Evolutionary conservation across 75 land plant species (phyloP).

Genomic region (Selaginella tamariscina): DNA sequence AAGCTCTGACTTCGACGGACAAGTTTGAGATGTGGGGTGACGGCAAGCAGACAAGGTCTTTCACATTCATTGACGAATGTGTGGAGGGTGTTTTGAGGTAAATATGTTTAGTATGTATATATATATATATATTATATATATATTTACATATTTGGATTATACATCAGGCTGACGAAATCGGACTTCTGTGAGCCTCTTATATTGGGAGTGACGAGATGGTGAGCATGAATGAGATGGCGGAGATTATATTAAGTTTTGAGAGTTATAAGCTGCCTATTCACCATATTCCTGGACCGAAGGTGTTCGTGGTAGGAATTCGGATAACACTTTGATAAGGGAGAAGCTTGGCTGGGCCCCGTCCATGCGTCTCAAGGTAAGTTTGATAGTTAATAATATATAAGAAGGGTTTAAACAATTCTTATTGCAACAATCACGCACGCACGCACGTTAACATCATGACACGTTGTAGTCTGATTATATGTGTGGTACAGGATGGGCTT

Average conservation of each 20-base stretch:
- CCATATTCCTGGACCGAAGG: constrained; percentile 12
- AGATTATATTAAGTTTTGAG: constrained; percentile 2
- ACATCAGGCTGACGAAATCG: constrained; percentile 75
- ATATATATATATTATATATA: not conserved
- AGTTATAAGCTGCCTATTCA: constrained; percentile 1
- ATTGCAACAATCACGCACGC: not conserved
- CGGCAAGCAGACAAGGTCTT: constrained; percentile 86
- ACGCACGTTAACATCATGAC: not conserved
- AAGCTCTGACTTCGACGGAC: constrained; percentile 66
- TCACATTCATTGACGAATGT: constrained; percentile 98
- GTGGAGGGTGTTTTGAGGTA: constrained; percentile 69
- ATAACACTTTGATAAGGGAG: constrained; percentile 5
- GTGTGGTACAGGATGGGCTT: not conserved
- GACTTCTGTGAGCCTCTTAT: constrained; percentile 78
- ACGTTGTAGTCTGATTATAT: not conserved
- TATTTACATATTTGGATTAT: not conserved
- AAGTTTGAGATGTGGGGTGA: constrained; percentile 99
- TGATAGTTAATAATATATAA: not conserved
- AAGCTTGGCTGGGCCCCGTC: constrained; percentile 9
- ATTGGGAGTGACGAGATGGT: constrained; percentile 12
- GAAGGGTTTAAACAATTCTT: not conserved
- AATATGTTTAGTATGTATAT: not conserved
- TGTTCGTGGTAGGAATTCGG: not conserved
- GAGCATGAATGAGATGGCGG: constrained; percentile 10
- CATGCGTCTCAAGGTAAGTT: constrained; percentile 6